Evolutionary conservation across 73 alveolate species (phyloP).

Genomic region (Uronychia binucleata): DNA sequence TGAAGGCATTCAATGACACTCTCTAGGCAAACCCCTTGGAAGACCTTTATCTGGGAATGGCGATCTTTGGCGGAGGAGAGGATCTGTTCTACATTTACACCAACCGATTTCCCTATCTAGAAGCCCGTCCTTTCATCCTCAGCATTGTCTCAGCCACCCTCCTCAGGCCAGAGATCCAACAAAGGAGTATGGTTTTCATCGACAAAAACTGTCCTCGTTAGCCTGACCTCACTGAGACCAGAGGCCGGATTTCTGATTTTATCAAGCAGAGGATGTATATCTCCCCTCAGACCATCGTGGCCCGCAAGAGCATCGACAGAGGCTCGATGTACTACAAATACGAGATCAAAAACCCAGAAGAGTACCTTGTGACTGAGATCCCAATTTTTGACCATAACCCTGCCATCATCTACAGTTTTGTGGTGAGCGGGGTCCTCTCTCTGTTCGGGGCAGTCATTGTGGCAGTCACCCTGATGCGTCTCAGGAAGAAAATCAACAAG

Average conservation of each 20-base stretch:
- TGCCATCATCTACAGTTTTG: slow-evolving; percentile 2
- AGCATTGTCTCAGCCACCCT: background rate
- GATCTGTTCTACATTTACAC: background rate
- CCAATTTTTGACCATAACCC: background rate
- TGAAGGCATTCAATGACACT: background rate
- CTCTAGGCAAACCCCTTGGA: background rate
- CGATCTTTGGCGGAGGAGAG: background rate
- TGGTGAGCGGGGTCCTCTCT: slow-evolving; percentile 2
- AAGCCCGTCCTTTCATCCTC: background rate
- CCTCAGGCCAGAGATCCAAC: background rate
- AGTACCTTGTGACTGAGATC: slow-evolving; percentile 3
- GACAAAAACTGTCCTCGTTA: background rate
- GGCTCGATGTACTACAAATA: slow-evolving; percentile 3
- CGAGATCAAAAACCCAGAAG: slow-evolving; percentile 2
- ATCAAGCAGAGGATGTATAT: background rate
- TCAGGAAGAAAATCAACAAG: background rate
- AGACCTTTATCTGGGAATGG: background rate
- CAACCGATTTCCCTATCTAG: background rate
- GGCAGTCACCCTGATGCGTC: background rate
- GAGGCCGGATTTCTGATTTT: background rate
- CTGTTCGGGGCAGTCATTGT: background rate
- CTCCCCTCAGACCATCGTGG: background rate
- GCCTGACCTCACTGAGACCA: background rate
- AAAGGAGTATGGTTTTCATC: background rate
- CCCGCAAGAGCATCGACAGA: background rate